Conservation (phyloP, 768 basidiomycete species). For the Mycena pura region DNA sequence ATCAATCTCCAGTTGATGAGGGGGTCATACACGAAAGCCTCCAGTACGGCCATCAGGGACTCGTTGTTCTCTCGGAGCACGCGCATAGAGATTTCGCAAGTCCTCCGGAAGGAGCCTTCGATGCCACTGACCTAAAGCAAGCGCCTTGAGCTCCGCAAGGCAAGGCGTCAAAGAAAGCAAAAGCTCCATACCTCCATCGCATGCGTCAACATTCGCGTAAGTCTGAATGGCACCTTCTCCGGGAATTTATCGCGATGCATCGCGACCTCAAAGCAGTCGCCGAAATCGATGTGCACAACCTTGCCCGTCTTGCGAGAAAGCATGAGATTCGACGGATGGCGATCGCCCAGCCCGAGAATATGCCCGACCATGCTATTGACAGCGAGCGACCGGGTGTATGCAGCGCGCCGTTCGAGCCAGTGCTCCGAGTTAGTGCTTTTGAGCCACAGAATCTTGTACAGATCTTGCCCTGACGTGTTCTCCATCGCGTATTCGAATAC, state of each 20-base stretch:
- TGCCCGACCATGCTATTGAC: conserved; percentile 99
- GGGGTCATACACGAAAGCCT: conserved; percentile 98
- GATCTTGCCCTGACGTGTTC: conserved; percentile 97
- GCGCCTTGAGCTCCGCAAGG: conserved; percentile 6
- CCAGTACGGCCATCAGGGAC: conserved; percentile 96
- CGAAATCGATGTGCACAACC: conserved; percentile 96
- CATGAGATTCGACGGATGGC: conserved; percentile 95
- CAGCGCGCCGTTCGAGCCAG: conserved; percentile 97
- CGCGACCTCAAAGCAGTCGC: conserved; percentile 98
- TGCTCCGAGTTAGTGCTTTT: conserved; percentile 95
- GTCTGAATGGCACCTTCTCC: conserved; percentile 96
- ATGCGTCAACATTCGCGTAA: conserved; percentile 97
- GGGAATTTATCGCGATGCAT: conserved; percentile 99
- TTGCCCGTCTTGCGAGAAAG: conserved; percentile 92
- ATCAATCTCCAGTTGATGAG: conserved; percentile 96
- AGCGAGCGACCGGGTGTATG: conserved; percentile 93
- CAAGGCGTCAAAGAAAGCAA: not conserved
- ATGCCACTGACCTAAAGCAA: conserved; percentile 87
- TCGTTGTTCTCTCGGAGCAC: conserved; percentile 97
- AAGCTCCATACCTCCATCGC: conserved; percentile 98
- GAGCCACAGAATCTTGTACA: conserved; percentile 96
- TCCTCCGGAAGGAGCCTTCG: conserved; percentile 94
- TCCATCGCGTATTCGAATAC: conserved; percentile 99
- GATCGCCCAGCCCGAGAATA: conserved; percentile 94
- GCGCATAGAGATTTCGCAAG: conserved; percentile 96